Base-by-base conservation (phyloP, 2,329 filamentous ascomycete genomes). In the Penicillium sp. region DNA sequence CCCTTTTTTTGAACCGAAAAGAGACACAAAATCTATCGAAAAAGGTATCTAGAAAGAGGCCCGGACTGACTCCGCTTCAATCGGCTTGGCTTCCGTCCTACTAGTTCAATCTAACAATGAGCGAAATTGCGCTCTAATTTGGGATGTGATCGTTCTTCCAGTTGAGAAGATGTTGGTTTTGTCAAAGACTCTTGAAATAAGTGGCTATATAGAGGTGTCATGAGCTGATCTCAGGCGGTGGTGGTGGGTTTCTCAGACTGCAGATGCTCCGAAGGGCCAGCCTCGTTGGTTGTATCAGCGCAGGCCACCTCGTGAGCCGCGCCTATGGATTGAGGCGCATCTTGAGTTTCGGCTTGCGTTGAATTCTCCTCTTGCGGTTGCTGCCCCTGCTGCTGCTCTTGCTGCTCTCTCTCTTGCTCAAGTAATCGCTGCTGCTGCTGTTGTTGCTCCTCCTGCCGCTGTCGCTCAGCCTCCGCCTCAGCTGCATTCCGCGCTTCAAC, bases 401-500 rank as follows among this genome's bases (percentile, higher is more conserved):
- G 27, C 18, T 50, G 48, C 32, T 42, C 33, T 12, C 27, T 32
- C 32, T 27, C 36, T 26, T 37, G 44, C n/a, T 28, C 42, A 13
- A 13, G 39, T 32, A 46, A 45, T 8, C 41, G 45, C 32, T 49
- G 44, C 35, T 46, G 39, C n/a, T 42, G 29, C 8, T 34, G 45
- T 25, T 32, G 38, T 26, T 28, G 33, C 34, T 33, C 45, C 24
- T 49, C 50, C 12, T 39, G 50, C 3, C 46, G 51, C 39, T 18
- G 13, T 9, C 43, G 39, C 48, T 65, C 58, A 12, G 61, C 60
- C 49, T 64, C 64, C 13, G 69, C 69, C 52, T 76, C 72, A 12
- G 76, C 71, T 45, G 76, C 75, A 55, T 79, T 75, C 49, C 77
- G 71, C 26, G 77, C 80, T 52, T 74, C 69, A 11, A 84, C 77